These are phyloP conservation scores for Paraglomus brasilianum DNA, from an alignment of 192 early-diverging fungal species.

Conservation along the genomic window DNA sequence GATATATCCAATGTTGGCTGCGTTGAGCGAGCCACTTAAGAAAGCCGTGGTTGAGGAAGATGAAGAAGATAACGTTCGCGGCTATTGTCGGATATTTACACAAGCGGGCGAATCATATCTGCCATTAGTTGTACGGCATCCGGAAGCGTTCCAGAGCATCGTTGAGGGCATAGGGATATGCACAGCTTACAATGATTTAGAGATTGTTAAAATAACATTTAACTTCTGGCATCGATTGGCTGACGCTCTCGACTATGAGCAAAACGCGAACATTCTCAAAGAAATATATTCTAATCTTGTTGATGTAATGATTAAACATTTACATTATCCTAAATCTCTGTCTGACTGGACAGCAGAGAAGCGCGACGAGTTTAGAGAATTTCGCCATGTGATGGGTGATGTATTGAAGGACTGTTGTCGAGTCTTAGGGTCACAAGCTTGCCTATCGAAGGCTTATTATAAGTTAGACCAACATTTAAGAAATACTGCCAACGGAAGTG, in stretches of 20 bases:
- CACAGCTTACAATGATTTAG: slow-evolving; percentile 74
- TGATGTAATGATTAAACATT: slow-evolving; percentile 80
- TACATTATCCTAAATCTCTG: slow-evolving; percentile 81
- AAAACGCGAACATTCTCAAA: slow-evolving; percentile 52
- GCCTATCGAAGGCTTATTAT: slow-evolving; percentile 57
- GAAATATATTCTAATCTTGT: slow-evolving; percentile 68
- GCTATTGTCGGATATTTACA: slow-evolving; percentile 82
- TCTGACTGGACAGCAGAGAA: slow-evolving; percentile 75
- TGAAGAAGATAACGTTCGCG: slow-evolving; percentile 78
- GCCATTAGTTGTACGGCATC: slow-evolving; percentile 65
- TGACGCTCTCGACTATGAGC: slow-evolving; percentile 53
- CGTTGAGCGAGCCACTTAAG: slow-evolving; percentile 44
- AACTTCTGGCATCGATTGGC: slow-evolving; percentile 85
- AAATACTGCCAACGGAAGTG: slow-evolving; percentile 37
- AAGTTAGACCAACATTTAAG: slow-evolving; percentile 36
- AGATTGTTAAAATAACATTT: slow-evolving; percentile 89
- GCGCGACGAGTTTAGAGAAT: slow-evolving; percentile 96
- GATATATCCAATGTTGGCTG: slow-evolving; percentile 61
- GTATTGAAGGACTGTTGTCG: slow-evolving; percentile 93
- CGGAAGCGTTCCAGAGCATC: slow-evolving; percentile 68
- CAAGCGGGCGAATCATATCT: slow-evolving; percentile 90
- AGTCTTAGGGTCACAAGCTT: slow-evolving; percentile 74
- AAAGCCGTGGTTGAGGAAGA: slow-evolving; percentile 57
- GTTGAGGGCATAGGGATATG: slow-evolving; percentile 82
- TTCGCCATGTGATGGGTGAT: slow-evolving; percentile 95